Conservation (phyloP, 2,329 filamentous ascomycete genomes). For the Trichoderma semiorbis region DNA sequence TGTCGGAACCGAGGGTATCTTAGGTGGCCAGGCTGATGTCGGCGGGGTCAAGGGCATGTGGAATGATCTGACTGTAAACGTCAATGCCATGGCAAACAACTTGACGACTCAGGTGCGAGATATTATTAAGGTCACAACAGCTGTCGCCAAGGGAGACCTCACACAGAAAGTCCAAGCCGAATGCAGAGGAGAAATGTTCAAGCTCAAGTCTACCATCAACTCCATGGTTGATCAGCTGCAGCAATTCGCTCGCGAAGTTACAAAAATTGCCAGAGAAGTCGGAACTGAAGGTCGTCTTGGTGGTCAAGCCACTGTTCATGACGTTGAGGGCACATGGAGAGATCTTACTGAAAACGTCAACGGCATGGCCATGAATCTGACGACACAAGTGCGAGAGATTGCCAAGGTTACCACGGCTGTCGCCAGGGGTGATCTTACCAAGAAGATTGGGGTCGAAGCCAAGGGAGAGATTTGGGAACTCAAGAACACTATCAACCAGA, state of each 20-base stretch:
- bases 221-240: conserved; percentile 98
- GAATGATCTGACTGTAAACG: conserved; percentile 82
- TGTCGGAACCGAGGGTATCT: conserved; percentile 78
- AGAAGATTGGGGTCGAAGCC: conserved; percentile 93
- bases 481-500: conserved; percentile 97
- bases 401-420: conserved; percentile 95
- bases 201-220: conserved; percentile 97
- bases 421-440: conserved; percentile 86
- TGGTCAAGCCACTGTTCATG: conserved; percentile 91
- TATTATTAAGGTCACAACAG: conserved; percentile 78
- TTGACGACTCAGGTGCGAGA: conserved; percentile 87
- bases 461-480: conserved; percentile 91
- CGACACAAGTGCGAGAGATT: conserved; percentile 95
- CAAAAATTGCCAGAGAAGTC: conserved; percentile 92
- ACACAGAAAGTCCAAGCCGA: conserved; percentile 95
- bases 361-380: conserved; percentile 97
- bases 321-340: conserved; percentile 96
- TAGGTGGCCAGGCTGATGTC: conserved; percentile 79
- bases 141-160: conserved; percentile 78
- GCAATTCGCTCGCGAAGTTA: conserved; percentile 95
- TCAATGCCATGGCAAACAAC: conserved; percentile 86
- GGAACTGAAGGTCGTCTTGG: conserved; percentile 92
- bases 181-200: conserved; percentile 86
- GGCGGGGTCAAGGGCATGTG: conserved; percentile 84
- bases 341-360: conserved; percentile 95